Evolutionary conservation across 2,329 filamentous ascomycete species (phyloP).

Genomic region (Kalaharituber pfeilii): DNA sequence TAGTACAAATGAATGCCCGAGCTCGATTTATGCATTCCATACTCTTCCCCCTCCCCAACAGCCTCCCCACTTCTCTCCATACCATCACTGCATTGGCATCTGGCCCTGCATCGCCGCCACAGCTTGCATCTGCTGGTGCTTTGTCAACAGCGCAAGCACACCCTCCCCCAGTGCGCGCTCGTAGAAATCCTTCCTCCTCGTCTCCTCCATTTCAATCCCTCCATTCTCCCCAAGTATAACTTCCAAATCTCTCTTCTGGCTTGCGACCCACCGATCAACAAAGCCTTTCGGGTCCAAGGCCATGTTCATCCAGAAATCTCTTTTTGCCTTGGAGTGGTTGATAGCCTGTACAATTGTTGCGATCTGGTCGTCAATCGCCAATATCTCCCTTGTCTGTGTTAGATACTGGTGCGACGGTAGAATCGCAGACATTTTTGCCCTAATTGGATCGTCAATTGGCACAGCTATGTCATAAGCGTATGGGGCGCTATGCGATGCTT

Average conservation of each 20-base stretch:
- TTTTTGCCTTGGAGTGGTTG: constrained; percentile 70
- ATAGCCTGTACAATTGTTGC: constrained; percentile 69
- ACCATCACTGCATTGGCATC: not conserved
- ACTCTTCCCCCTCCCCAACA: too few relatives aligned
- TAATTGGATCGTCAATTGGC: constrained; percentile 64
- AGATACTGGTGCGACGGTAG: constrained; percentile 54
- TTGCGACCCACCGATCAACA: constrained; percentile 71
- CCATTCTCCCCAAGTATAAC: constrained; percentile 69
- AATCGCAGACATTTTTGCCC: constrained; percentile 45
- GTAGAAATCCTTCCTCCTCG: constrained; percentile 24
- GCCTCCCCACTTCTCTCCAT: too few relatives aligned
- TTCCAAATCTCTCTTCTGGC: constrained; percentile 78
- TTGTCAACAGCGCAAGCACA: constrained; percentile 16
- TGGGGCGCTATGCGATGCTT: constrained; percentile 58
- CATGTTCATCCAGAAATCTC: constrained; percentile 67
- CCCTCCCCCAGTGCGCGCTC: constrained; percentile 17
- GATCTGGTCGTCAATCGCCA: constrained; percentile 65
- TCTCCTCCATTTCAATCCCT: constrained; percentile 41
- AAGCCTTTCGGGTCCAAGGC: constrained; percentile 70
- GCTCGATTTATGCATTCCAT: not conserved
- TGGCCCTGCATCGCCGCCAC: constrained; percentile 1
- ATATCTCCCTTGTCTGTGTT: constrained; percentile 56
- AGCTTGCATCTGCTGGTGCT: constrained; percentile 9
- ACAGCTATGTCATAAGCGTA: constrained; percentile 87
- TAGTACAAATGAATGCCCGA: too few relatives aligned